Conservation (phyloP, 805 yeast genomes). For the Wickerhamomyces tratensis region DNA sequence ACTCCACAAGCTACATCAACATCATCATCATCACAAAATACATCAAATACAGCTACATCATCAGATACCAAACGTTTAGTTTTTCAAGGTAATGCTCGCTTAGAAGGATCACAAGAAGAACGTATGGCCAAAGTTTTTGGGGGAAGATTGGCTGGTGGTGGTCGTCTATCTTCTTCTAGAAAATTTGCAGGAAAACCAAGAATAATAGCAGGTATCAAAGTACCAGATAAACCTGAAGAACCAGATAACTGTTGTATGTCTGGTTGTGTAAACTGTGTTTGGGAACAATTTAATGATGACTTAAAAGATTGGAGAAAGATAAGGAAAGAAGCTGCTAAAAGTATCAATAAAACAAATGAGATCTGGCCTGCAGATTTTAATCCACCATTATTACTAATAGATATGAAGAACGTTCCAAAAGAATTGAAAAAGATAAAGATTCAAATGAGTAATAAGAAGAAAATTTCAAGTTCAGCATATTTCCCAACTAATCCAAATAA, state of each 20-base stretch:
- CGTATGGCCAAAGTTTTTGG: slow-evolving; percentile 45
- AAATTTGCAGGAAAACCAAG: slow-evolving; percentile 10
- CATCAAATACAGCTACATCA: not conserved
- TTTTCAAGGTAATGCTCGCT: slow-evolving; percentile 22
- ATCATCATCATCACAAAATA: not conserved
- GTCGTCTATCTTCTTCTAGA: slow-evolving; percentile 29
- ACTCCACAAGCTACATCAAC: not conserved
- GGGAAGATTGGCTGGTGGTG: slow-evolving; percentile 44
- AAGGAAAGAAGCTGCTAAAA: slow-evolving; percentile 49
- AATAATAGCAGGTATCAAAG: slow-evolving; percentile 51
- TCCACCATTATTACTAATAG: slow-evolving; percentile 36
- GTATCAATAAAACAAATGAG: slow-evolving; percentile 30
- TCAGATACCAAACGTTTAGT: not conserved
- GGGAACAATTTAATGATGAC: slow-evolving; percentile 91
- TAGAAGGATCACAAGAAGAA: slow-evolving; percentile 31
- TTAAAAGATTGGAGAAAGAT: slow-evolving; percentile 66
- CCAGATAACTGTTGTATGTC: slow-evolving; percentile 98
- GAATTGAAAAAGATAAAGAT: slow-evolving; percentile 22
- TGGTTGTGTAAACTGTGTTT: slow-evolving; percentile 94
- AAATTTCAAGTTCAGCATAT: slow-evolving; percentile 17
- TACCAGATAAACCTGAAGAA: slow-evolving; percentile 77
- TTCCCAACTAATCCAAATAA: slow-evolving; percentile 22
- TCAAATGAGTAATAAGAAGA: slow-evolving; percentile 12
- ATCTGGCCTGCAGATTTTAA: slow-evolving; percentile 62
- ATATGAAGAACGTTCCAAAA: slow-evolving; percentile 32